Evolutionary conservation across 2,329 filamentous ascomycete genomes (phyloP).

Genomic region (Lecanicillium sp.): DNA sequence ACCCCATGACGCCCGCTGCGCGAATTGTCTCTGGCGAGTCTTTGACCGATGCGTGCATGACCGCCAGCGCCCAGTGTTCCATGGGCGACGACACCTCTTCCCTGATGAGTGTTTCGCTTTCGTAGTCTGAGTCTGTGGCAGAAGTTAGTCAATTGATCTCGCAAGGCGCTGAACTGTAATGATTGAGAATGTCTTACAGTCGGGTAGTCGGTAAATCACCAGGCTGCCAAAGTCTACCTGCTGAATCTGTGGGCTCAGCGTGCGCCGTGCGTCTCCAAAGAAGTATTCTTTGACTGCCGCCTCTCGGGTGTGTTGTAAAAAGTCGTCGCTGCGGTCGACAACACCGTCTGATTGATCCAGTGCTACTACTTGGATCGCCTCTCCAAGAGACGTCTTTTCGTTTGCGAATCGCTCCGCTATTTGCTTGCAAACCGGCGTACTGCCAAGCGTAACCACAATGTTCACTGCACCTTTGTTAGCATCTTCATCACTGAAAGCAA

Average conservation of each 20-base stretch:
- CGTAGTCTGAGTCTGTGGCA: slow-evolving; percentile 21
- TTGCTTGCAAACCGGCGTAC: slow-evolving; percentile 66
- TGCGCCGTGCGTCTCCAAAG: slow-evolving; percentile 71
- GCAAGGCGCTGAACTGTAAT: too few species aligned
- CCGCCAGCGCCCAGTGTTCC: slow-evolving; percentile 74
- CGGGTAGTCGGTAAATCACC: slow-evolving; percentile 61
- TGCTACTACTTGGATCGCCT: slow-evolving; percentile 66
- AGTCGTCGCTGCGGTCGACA: slow-evolving; percentile 64
- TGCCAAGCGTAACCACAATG: slow-evolving; percentile 74
- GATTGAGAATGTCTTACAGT: slow-evolving; percentile 49
- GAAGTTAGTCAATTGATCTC: too few species aligned
- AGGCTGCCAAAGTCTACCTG: slow-evolving; percentile 71
- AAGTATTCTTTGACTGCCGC: slow-evolving; percentile 86
- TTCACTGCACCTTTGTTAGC: slow-evolving; percentile 58
- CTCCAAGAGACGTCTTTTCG: slow-evolving; percentile 49
- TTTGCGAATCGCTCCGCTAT: slow-evolving; percentile 61
- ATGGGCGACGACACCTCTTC: slow-evolving; percentile 60
- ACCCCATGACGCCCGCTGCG: slow-evolving; percentile 81
- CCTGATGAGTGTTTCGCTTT: slow-evolving; percentile 46
- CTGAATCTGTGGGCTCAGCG: slow-evolving; percentile 81
- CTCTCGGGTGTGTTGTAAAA: slow-evolving; percentile 67
- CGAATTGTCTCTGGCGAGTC: slow-evolving; percentile 67
- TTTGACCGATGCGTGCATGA: slow-evolving; percentile 67
- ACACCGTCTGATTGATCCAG: slow-evolving; percentile 83
- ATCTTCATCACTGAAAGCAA: not conserved